Evolutionary conservation across 1,139 yeast genomes (phyloP).

Genomic region (Eremothecium sinecaudum): DNA sequence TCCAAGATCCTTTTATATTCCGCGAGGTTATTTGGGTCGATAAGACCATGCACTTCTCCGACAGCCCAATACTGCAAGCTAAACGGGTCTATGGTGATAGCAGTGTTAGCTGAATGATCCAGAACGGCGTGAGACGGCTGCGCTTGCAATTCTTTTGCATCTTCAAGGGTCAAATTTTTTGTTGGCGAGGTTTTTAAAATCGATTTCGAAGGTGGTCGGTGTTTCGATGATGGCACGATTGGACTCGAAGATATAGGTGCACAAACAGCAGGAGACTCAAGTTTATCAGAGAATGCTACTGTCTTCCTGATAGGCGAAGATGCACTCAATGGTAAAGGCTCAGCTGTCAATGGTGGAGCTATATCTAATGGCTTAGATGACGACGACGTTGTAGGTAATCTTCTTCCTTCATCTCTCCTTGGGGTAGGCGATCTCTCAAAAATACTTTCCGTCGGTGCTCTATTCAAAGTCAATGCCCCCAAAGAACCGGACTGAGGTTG

Average conservation of each 20-base stretch:
- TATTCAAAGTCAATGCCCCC: conserved; percentile 1
- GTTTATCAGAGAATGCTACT: conserved; percentile 27
- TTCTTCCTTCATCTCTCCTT: neutral
- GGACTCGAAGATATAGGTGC: conserved; percentile 20
- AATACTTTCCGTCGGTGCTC: conserved; percentile 2
- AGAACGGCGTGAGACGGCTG: neutral
- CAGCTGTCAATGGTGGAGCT: neutral
- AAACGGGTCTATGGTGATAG: conserved; percentile 12
- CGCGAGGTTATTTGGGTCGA: conserved; percentile 13
- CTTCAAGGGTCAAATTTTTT: neutral
- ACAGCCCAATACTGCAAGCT: conserved; percentile 22
- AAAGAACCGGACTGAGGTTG: conserved; percentile 8
- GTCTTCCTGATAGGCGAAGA: conserved; percentile 22
- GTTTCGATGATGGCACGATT: conserved; percentile 11
- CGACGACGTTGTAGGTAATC: conserved; percentile 4
- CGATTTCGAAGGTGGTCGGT: conserved; percentile 26
- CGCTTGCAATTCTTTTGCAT: neutral
- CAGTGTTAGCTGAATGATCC: conserved; percentile 3
- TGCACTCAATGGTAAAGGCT: conserved; percentile 3
- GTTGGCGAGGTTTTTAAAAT: conserved; percentile 16
- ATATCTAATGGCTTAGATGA: neutral
- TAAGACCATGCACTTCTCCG: conserved; percentile 25
- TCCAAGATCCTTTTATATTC: conserved; percentile 20
- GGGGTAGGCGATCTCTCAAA: conserved; percentile 8
- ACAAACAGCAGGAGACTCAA: conserved; percentile 21